Base-by-base conservation (phyloP, 1,284 basidiomycete species). In the Leccinum holopus region DNA sequence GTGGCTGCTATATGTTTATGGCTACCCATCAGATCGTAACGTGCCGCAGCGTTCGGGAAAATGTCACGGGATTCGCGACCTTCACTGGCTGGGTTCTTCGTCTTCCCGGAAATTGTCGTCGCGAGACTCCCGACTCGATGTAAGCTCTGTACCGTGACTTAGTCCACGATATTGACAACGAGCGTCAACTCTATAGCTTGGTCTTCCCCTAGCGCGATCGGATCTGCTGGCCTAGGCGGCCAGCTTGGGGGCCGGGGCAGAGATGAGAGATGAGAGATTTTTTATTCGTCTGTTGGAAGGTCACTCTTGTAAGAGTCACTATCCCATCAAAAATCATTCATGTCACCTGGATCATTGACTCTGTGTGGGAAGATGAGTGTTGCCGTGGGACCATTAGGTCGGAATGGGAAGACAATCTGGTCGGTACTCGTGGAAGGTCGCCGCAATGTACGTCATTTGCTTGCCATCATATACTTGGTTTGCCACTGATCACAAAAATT, bases 131-230 rank as follows among this genome's bases (percentile, higher is more conserved):
- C 87, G 2, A 86, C 97, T 77, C 96, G 95, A 67, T 80, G 92
- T 94, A 73, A 79, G 92, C 82, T 30, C 28, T 61, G 53, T 14
- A 16, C 51, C 35, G 35, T 37, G 35, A 37, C 35, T 37, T 28
- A 63, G 32, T 28, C 11, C 35, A 30, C 53, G 51, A 35, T 55
- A 21, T 49, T 59, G 51, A 55, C 47, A 21, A 6, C 6, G 8
- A 63, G 56, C 55, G 52, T 54, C 54, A 33, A 54, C 53, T 47
- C 61, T 37, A 37, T 68, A 95, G 92, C 86, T 54, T 98, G 95
- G 95, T 95, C 93, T 54, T 88, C 95, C 30, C 96, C 97, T 3
- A 92, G 91, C 71, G 97, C 96, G 0, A 97, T 98, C 60, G 96
- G 95, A 18, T 90, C 95, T n/a, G 97, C 92, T 11, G 97, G 97